Base-by-base conservation (phyloP, 768 basidiomycete genomes). In the Auriscalpium vulgare region DNA sequence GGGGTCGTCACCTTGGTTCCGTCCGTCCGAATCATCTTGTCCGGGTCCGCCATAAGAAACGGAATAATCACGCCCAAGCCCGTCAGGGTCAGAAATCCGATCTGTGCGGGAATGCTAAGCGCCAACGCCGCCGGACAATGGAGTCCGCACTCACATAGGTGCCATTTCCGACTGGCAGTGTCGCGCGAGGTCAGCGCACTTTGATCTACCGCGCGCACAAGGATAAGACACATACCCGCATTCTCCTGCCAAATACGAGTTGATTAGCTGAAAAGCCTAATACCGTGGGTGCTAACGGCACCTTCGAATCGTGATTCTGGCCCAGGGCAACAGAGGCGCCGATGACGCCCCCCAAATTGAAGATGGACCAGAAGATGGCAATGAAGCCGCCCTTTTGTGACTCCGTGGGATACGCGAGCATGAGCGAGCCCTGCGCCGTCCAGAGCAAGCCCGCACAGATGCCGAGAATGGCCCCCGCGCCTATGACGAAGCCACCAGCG, bases 341-440 rank as follows among this genome's bases (percentile, higher is more conserved):
- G 47, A 92, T 82, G 48, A 93, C 87, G 47, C 84, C 84, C 34
- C 88, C 88, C 19, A 90, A 58, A 62, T 91, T 91, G 74, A 93
- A 92, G 58, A 91, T 87, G 46, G 78, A 71, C 90, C 90, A 92
- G 71, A 91, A 92, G 47, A 89, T 80, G 43, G 78, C 84, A 51
- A 92, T 89, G 69, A 78, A 91, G 36, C 70, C 72, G 14, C 89
- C 89, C 68, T 92, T 92, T 66, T 91, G 81, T 47, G 69, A 65
- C 66, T 92, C 89, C 0, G 87, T 89, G 0, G 89, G 87, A 68
- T 92, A 92, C 5, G 87, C 81, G 68, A 93, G 71, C 83, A 91
- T 91, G 57, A 92, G 72, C 16, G 82, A 84, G n/a, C 88, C 91
- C 64, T 92, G 89, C 0, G 88, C 87, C 0, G 88, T 85, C 90